Base-by-base conservation (phyloP, 768 basidiomycete genomes). In the Lyophyllum shimeji region DNA sequence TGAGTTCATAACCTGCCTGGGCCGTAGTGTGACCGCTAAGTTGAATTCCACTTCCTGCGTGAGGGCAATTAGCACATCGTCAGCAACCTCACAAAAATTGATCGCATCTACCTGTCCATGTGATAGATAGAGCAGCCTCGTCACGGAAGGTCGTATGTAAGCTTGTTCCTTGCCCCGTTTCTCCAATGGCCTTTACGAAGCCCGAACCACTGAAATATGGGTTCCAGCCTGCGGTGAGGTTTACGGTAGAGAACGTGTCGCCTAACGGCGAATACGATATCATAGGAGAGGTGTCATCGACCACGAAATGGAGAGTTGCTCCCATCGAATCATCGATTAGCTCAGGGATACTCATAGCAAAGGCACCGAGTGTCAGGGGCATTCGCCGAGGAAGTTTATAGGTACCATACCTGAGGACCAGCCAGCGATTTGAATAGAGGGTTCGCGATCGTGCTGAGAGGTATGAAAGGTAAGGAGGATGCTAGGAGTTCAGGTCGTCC, bases 221-320 rank as follows among this genome's bases (percentile, higher is more conserved):
- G 65, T 83, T 84, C 90, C 90, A 93, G 64, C 88, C 88, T 24
- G 74, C 76, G 18, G 68, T 63, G 40, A 82, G 62, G 61, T 84
- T 74, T 1, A 81, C 69, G 48, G 76, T 67, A 39, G 79, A 72
- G 54, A 83, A 71, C 11, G 78, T 80, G 68, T 88, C 85, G 42
- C 73, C 64, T 56, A 83, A 80, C 21, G 90, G 89, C 56, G 68
- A 75, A 73, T 89, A 91, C 24, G 63, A 58, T 60, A 90, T 72
- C 45, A 75, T 64, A 3, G 89, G 89, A 42, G 89, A 89, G 52
- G 83, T 82, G 66, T 90, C 83, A 69, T 86, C 81, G 63, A 91
- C 73, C 56, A 69, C 31, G 44, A 66, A 56, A 45, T 51, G 33
- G 18, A 64, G 27, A 50, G 24, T 51, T 40, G 56, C 53, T 15